Base-by-base conservation (phyloP, 106 monocot species). In the Dendrobium chrysotoxum region DNA sequence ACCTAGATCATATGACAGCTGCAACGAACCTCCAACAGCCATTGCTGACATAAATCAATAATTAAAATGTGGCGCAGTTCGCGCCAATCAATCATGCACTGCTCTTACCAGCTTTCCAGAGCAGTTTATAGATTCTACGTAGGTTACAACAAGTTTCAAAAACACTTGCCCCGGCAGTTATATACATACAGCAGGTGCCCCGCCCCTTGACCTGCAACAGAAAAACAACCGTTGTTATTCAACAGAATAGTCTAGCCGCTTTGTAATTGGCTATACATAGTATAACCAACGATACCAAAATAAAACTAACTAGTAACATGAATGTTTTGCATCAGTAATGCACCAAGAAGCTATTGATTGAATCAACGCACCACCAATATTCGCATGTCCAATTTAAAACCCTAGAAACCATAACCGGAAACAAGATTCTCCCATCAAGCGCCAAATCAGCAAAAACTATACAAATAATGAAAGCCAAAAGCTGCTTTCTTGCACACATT, bases 1-100 rank as follows among this genome's bases (percentile, higher is more conserved):
- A 21, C 82, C 53, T 20, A 82, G 41, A 25, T 82, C 79, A 66
- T 81, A 79, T 42, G 81, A 71, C 40, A 84, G 31, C 45, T 65
- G 86, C 61, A 84, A 67, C 17, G 82, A 84, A 71, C 66, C 70
- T 65, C 86, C 86, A 70, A 77, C 53, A 72, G 82, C 83, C 89
- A 89, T 89, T 70, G 61, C 28, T 30, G 0, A 67, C 38, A 40
- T 54, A 40, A 44, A 79, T 31, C 38, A 44, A 79, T 13, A 64
- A 79, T 40, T 15, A 65, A 41, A 79, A 28, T 67, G 20, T 17
- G 55, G 15, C 17, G 2, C 1, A 25, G 28, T 61, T 41, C 20
- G 3, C 23, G 35, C 35, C 64, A n/a, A 79, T 65, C 40, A 79
- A 42, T 78, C 40, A 26, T 7, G 20, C 45, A 75, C 5, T 79